Evolutionary conservation across 2,329 filamentous ascomycete species (phyloP), one percentile per base, ranked within the genome.

Genomic region (Aspergillus texensis): DNA sequence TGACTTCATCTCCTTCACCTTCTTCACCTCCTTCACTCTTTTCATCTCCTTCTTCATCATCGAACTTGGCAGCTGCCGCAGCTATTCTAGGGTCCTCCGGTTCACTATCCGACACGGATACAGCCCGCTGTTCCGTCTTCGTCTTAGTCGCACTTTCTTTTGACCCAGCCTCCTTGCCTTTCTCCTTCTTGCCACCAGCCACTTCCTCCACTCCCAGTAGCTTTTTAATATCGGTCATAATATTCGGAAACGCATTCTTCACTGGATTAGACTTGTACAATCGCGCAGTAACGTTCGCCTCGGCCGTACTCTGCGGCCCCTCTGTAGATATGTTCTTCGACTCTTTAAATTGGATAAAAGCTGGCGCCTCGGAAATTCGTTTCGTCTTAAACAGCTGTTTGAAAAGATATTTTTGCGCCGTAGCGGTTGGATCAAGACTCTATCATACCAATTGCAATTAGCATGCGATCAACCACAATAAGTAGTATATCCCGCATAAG

Each of bases 181-280:
- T 62, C 41, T 66, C 53, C 26, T 67, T 65, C 50, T 72, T 67
- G 30, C 67, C 64, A 16, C 59, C 59, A 6, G 66, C 62, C 26
- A 63, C 60, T 50, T 74, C 69, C 5, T 77, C 74, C 26, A 81
- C 21, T 4, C 77, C 78, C 26, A 83, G 65, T 43, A 81, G 61
- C 57, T 70, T 72, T 24, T 75, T 73, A 61, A 84, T 76, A 21
- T 73, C 78, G 43, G 72, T 71, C 71, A 83, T 74, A 30, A 84
- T 77, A 41, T 79, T 79, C 26, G 82, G 80, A 50, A 88, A 73
- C 2, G 81, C 84, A 66, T 84, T 82, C 72, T 84, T 85, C 14
- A 88, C 85, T 0, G 85, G 85, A 60, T 81, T 84, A 16, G 86
- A 86, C 64, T 87, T 89, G 71, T 85, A 88, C 58, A 89, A 67